phyloP scores from a whole-genome alignment of 192 early-diverging fungal genomes.

The Coemansia biformis region DNA sequence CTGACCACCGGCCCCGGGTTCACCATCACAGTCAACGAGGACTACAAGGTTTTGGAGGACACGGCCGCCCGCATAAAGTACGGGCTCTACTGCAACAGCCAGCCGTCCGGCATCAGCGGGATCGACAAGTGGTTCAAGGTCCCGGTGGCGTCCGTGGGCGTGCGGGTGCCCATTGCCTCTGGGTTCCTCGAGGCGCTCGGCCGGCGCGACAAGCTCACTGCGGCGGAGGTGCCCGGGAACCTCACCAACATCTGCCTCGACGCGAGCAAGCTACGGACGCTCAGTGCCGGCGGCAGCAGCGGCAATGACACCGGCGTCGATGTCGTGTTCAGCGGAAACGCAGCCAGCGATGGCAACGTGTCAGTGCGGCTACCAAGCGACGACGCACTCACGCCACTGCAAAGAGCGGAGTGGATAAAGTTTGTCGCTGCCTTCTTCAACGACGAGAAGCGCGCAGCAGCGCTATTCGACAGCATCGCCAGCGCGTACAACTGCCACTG shows the following conservation, averaged over 20 bases:
- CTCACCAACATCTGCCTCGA: slow-evolving; percentile 43
- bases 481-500: slow-evolving; percentile 44
- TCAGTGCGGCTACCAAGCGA: slow-evolving; percentile 31
- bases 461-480: slow-evolving; percentile 27
- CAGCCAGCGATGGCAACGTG: slow-evolving; percentile 22
- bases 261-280: slow-evolving; percentile 16
- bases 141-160: slow-evolving; percentile 32
- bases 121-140: slow-evolving; percentile 48
- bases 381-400: slow-evolving; percentile 28
- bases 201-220: slow-evolving; percentile 13
- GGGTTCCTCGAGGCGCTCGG: slow-evolving; percentile 45
- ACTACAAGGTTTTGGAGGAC: slow-evolving; percentile 50
- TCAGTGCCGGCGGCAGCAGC: slow-evolving; percentile 6
- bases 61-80: slow-evolving; percentile 24
- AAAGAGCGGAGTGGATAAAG: slow-evolving; percentile 50
- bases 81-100: slow-evolving; percentile 42
- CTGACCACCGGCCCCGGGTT: slow-evolving; percentile 35
- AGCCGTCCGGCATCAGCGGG: slow-evolving; percentile 22
- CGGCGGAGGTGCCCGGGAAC: slow-evolving; percentile 14
- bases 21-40: slow-evolving; percentile 32
- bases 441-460: slow-evolving; percentile 22
- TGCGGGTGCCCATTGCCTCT: slow-evolving; percentile 26
- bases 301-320: slow-evolving; percentile 2
- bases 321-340: slow-evolving; percentile 29
- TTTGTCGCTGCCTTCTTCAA: slow-evolving; percentile 42